Percentiles rank a stretch among this genome's conserved stretches.
These are phyloP conservation scores for Neofusicoccum kwambonambiense DNA, from an alignment of 2,329 filamentous ascomycete genomes.

Conservation along the genomic window DNA sequence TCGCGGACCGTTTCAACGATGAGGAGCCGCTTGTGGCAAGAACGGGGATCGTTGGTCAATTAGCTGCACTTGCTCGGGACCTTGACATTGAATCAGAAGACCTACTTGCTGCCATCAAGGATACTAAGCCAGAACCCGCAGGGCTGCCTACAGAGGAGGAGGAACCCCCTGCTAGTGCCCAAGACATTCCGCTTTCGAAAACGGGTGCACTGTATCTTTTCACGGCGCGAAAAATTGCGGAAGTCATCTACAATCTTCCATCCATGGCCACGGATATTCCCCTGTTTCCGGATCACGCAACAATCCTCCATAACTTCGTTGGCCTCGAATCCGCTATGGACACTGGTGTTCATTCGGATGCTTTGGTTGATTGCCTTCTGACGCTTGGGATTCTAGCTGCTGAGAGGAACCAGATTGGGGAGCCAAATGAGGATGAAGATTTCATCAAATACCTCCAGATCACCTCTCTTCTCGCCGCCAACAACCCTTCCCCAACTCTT, in stretches of 20 bases:
- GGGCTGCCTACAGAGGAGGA: slow-evolving; percentile 52
- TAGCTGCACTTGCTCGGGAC: slow-evolving; percentile 66
- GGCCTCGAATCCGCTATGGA: slow-evolving; percentile 37
- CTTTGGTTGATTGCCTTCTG: slow-evolving; percentile 55
- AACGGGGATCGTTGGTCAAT: slow-evolving; percentile 68
- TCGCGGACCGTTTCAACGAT: slow-evolving; percentile 63
- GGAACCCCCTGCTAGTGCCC: slow-evolving; percentile 51
- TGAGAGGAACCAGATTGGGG: slow-evolving; percentile 44
- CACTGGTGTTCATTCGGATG: slow-evolving; percentile 49
- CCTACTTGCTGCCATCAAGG: slow-evolving; percentile 45
- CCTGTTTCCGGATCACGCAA: slow-evolving; percentile 55
- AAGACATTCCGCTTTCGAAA: slow-evolving; percentile 57
- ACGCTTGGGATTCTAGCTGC: slow-evolving; percentile 52
- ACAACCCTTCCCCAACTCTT: slow-evolving; percentile 47
- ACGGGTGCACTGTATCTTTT: slow-evolving; percentile 56
- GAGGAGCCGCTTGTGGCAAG: slow-evolving; percentile 61
- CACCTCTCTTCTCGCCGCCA: slow-evolving; percentile 49
- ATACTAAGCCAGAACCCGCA: slow-evolving; percentile 40
- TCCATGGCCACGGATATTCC: slow-evolving; percentile 39
- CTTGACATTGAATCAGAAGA: slow-evolving; percentile 50
- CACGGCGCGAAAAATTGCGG: slow-evolving; percentile 51
- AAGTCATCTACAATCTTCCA: slow-evolving; percentile 48
- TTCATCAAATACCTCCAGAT: slow-evolving; percentile 55
- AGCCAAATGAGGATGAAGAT: slow-evolving; percentile 49
- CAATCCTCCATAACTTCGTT: slow-evolving; percentile 51